These are phyloP conservation scores for Xylaria arbuscula DNA, from an alignment of 2,329 filamentous ascomycete species.

Conservation along the genomic window DNA sequence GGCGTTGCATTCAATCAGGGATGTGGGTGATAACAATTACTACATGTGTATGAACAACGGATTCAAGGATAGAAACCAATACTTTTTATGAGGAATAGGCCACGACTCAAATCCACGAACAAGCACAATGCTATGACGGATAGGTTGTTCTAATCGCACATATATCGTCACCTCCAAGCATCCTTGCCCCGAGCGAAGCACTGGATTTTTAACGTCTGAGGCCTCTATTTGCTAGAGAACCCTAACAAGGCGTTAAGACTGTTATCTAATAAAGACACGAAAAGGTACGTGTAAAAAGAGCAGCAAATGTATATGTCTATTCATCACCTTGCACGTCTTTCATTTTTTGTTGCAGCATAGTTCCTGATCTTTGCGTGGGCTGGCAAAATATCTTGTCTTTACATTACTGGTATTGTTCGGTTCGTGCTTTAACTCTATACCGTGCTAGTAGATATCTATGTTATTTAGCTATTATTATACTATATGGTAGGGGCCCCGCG, in stretches of 20 bases:
- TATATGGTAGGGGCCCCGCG: no score
- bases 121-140: background rate
- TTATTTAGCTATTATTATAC: background rate
- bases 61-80: constrained; percentile 12
- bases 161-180: background rate
- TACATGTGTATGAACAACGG: constrained; percentile 13
- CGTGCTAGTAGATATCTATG: background rate
- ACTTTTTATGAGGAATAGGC: background rate
- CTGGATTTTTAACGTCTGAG: background rate
- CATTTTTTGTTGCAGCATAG: no score
- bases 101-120: background rate
- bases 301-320: background rate
- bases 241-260: background rate
- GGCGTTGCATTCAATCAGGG: constrained; percentile 5
- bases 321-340: background rate
- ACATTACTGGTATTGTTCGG: background rate
- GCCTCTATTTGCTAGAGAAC: background rate
- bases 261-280: background rate
- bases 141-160: background rate
- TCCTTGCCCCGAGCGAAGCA: background rate
- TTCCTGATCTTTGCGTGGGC: background rate
- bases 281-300: background rate
- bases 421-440: background rate
- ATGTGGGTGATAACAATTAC: constrained; percentile 10
- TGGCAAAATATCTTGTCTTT: background rate